Evolutionary conservation across 768 basidiomycete species (phyloP).

Genomic region (Pilatotrama ljubarskyi): DNA sequence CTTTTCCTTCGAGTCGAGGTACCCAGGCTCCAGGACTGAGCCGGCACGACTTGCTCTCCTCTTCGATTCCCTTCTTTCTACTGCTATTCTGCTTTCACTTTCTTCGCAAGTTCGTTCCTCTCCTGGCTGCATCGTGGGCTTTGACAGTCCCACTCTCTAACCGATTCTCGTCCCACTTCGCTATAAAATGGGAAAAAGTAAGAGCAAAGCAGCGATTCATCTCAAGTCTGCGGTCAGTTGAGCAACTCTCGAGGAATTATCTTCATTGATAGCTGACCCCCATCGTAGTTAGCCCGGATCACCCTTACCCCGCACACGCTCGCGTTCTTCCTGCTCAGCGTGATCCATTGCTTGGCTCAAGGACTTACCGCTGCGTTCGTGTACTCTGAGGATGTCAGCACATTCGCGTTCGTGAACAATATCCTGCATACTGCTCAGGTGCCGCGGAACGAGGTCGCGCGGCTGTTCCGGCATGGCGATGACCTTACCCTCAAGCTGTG

Average conservation of each 20-base stretch:
- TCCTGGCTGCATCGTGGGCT: conserved; percentile 8
- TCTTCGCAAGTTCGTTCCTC: not conserved
- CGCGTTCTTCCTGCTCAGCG: conserved; percentile 50
- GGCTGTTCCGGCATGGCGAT: conserved; percentile 28
- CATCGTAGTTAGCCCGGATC: conserved; percentile 32
- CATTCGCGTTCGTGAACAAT: conserved; percentile 36
- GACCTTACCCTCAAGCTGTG: conserved; percentile 44
- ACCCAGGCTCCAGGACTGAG: conserved; percentile 8
- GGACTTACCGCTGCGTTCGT: conserved; percentile 46
- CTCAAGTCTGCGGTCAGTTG: conserved; percentile 15
- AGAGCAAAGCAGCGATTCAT: conserved; percentile 3
- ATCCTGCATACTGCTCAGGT: conserved; percentile 42
- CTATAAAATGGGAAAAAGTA: not conserved
- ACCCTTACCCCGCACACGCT: conserved; percentile 33
- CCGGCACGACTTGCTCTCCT: not conserved
- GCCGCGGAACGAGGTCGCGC: conserved; percentile 34
- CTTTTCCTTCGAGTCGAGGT: conserved; percentile 1
- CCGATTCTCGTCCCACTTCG: not conserved
- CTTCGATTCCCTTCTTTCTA: not conserved
- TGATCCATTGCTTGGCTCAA: conserved; percentile 51
- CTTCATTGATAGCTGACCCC: not conserved
- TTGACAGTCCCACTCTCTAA: conserved; percentile 16
- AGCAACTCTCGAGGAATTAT: too few relatives aligned
- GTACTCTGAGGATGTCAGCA: conserved; percentile 45
- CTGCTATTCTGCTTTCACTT: not conserved